A percentile compares a stretch with the other conserved stretches of the same genome.
Conservation (phyloP, 140 eudicot genomes). For the Flaveria floridana region DNA sequence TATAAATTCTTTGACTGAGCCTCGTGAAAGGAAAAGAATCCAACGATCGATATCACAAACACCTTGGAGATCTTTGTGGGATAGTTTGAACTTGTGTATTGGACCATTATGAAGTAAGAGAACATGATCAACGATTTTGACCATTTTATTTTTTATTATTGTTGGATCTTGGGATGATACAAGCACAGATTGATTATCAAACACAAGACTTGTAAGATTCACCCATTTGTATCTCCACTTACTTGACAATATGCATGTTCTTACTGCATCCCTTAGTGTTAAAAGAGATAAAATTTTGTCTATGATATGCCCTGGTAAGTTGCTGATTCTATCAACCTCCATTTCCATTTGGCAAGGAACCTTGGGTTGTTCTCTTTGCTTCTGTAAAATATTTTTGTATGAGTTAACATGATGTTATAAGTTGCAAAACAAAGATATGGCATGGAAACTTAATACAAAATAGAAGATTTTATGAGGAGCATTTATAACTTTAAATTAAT, state of each 20-base stretch:
- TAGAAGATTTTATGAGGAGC: background rate
- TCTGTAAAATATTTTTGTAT: slow-evolving; percentile 40
- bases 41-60: slow-evolving; percentile 81
- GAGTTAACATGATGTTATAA: slow-evolving; percentile 1
- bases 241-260: slow-evolving; percentile 68
- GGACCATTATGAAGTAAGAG: slow-evolving; percentile 69
- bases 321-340: slow-evolving; percentile 73
- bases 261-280: slow-evolving; percentile 73
- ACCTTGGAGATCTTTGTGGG: slow-evolving; percentile 86
- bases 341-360: slow-evolving; percentile 51
- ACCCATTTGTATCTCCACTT: slow-evolving; percentile 93
- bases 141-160: slow-evolving; percentile 58
- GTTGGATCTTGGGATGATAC: slow-evolving; percentile 68
- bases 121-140: slow-evolving; percentile 69
- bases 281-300: slow-evolving; percentile 74
- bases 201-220: slow-evolving; percentile 64
- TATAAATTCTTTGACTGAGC: slow-evolving; percentile 59
- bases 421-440: slow-evolving; percentile 8
- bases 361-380: slow-evolving; percentile 63
- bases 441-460: background rate
- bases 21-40: slow-evolving; percentile 81
- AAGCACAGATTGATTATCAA: slow-evolving; percentile 69
- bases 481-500: background rate
- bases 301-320: slow-evolving; percentile 63
- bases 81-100: slow-evolving; percentile 75